These are phyloP conservation scores for Exophiala bonariae DNA, from an alignment of 2,329 filamentous ascomycete species.

Conservation along the genomic window DNA sequence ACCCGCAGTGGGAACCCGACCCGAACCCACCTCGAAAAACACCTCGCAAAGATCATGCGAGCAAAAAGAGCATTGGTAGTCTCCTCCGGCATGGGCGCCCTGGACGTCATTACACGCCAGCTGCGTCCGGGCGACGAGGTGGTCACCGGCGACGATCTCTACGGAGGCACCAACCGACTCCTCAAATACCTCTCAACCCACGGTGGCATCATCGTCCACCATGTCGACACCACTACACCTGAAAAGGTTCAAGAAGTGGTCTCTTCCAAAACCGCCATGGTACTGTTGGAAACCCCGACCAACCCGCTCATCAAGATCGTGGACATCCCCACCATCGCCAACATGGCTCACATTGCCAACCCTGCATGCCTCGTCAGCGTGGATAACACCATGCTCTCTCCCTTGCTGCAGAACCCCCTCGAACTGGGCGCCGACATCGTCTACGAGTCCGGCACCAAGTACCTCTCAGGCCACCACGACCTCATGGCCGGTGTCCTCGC, in stretches of 20 bases:
- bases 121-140: slow-evolving; percentile 94
- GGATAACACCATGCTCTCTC: slow-evolving; percentile 98
- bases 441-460: slow-evolving; percentile 97
- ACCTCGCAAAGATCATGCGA: slow-evolving; percentile 98
- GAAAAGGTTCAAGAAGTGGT: slow-evolving; percentile 69
- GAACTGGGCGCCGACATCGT: slow-evolving; percentile 94
- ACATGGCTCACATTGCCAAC: slow-evolving; percentile 74
- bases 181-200: slow-evolving; percentile 89
- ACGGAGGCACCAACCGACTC: slow-evolving; percentile 90
- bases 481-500: slow-evolving; percentile 98
- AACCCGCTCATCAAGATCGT: slow-evolving; percentile 98
- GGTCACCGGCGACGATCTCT: slow-evolving; percentile 93
- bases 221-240: slow-evolving; percentile 87
- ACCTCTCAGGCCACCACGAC: slow-evolving; percentile 95
- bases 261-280: slow-evolving; percentile 84
- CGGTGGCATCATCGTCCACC: slow-evolving; percentile 88
- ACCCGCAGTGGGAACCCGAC: slow-evolving; percentile 97
- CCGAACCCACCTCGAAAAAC: slow-evolving; percentile 89
- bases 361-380: slow-evolving; percentile 80
- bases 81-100: slow-evolving; percentile 93
- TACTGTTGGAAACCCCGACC: slow-evolving; percentile 92
- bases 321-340: slow-evolving; percentile 80
- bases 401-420: slow-evolving; percentile 88
- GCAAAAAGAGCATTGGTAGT: slow-evolving; percentile 88
- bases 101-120: slow-evolving; percentile 92